Conservation (phyloP, 768 basidiomycete species). For the Candolleomyces eurysporus region DNA sequence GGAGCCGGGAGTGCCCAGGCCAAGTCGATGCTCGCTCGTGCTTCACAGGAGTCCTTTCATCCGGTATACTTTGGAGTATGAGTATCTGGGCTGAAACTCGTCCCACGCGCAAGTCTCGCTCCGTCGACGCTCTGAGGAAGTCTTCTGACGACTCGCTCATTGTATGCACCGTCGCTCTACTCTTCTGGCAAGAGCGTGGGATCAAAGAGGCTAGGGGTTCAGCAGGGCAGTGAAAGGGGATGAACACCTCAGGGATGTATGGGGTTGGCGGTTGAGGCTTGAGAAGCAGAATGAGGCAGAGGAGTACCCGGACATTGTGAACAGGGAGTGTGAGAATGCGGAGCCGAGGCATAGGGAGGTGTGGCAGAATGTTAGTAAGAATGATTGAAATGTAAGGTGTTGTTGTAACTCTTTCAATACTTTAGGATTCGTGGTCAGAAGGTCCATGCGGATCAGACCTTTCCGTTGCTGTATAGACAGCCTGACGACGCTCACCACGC, state of each 20-base stretch:
- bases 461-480: too few species aligned
- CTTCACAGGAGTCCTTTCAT: conserved; percentile 87
- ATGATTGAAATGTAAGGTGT: conserved; percentile 66
- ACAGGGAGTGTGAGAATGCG: conserved; percentile 64
- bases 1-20: conserved; percentile 73
- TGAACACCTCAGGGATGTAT: conserved; percentile 80
- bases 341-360: conserved; percentile 83
- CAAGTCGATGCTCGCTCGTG: conserved; percentile 83
- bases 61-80: conserved; percentile 89
- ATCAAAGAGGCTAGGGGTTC: conserved; percentile 94
- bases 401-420: too few species aligned
- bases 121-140: conserved; percentile 93
- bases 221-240: conserved; percentile 63
- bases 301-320: conserved; percentile 64
- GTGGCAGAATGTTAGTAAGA: conserved; percentile 90
- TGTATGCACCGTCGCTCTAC: conserved; percentile 85
- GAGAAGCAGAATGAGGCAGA: conserved; percentile 87
- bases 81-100: conserved; percentile 91
- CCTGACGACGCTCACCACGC: too few species aligned
- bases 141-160: conserved; percentile 83
- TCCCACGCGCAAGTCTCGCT: conserved; percentile 82
- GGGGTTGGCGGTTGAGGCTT: conserved; percentile 98
- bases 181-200: conserved; percentile 95
- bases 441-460: too few species aligned
- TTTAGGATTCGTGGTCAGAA: too few species aligned